Percentiles rank a stretch among this genome's conserved stretches.
Conservation (phyloP, 2,329 filamentous ascomycete species). For the Domatiomyces globalis region DNA sequence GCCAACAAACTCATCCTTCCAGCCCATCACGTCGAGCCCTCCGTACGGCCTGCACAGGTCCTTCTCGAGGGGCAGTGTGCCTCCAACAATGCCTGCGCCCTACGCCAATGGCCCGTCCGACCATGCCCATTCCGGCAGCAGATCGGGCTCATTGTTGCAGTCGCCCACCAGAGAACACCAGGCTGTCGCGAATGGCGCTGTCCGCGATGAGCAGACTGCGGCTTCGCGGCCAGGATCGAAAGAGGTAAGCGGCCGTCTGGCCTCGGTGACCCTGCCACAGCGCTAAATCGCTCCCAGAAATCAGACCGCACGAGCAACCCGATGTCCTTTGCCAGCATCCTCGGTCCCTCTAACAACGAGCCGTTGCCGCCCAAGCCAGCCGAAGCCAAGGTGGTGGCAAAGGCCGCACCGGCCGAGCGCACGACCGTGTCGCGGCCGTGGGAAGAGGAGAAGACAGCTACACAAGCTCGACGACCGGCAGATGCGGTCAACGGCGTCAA, state of each 20-base stretch:
- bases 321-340: slow-evolving; percentile 93
- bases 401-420: not conserved
- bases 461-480: not conserved
- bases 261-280: not conserved
- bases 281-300: slow-evolving; percentile 37
- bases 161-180: slow-evolving; percentile 31
- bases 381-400: slow-evolving; percentile 10
- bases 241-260: slow-evolving; percentile 20
- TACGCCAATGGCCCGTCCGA: slow-evolving; percentile 26
- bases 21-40: slow-evolving; percentile 12
- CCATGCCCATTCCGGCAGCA: slow-evolving; percentile 29
- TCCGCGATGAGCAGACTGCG: slow-evolving; percentile 22
- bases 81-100: slow-evolving; percentile 25
- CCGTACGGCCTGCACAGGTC: slow-evolving; percentile 13
- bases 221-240: slow-evolving; percentile 27
- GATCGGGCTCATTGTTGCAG: slow-evolving; percentile 26
- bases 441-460: not conserved
- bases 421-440: not conserved
- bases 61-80: slow-evolving; percentile 9
- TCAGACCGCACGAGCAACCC: slow-evolving; percentile 64
- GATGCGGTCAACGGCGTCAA: not conserved
- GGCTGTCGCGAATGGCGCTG: slow-evolving; percentile 23
- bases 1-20: slow-evolving; percentile 8
- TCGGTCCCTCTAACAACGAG: slow-evolving; percentile 28
- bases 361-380: slow-evolving; percentile 17